Evolutionary conservation across 2,329 filamentous ascomycete genomes (phyloP).

Genomic region (Penicillium sp.): DNA sequence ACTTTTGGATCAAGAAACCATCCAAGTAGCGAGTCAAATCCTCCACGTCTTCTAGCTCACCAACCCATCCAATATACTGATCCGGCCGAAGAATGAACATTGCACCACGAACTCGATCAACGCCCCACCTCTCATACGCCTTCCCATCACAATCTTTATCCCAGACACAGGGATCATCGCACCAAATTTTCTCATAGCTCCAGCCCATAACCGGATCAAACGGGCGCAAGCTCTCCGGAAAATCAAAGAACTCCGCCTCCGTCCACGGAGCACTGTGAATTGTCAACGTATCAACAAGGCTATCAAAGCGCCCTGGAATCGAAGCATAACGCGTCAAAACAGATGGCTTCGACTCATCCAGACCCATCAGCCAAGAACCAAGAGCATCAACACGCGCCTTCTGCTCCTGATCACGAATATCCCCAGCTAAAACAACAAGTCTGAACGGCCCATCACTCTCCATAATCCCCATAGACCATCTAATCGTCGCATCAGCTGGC

Average conservation of each 20-base stretch:
- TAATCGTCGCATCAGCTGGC: conserved; percentile 13
- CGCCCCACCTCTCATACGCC: conserved; percentile 28
- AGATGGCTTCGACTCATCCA: conserved; percentile 10
- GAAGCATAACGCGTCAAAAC: conserved; percentile 49
- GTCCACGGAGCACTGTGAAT: conserved; percentile 57
- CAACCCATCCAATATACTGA: conserved; percentile 33
- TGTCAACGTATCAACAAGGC: conserved; percentile 61
- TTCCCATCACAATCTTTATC: conserved; percentile 26
- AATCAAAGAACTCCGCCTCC: conserved; percentile 53
- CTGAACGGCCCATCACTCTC: conserved; percentile 37
- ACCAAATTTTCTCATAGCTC: conserved; percentile 60
- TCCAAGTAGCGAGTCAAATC: conserved; percentile 24
- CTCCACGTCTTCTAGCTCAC: conserved; percentile 25
- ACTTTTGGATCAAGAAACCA: conserved; percentile 15
- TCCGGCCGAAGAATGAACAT: conserved; percentile 26
- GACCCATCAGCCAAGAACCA: conserved; percentile 41
- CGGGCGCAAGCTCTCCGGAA: conserved; percentile 50
- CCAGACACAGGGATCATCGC: conserved; percentile 45
- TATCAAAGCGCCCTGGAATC: conserved; percentile 40
- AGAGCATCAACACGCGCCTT: conserved; percentile 49
- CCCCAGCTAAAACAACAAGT: conserved; percentile 59
- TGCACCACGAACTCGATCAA: conserved; percentile 23
- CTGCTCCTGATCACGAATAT: conserved; percentile 51
- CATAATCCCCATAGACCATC: conserved; percentile 25
- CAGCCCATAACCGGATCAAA: conserved; percentile 52